phyloP scores from a whole-genome alignment of 352 stramenopile genomes.

The Globisporangium echinulatum region DNA sequence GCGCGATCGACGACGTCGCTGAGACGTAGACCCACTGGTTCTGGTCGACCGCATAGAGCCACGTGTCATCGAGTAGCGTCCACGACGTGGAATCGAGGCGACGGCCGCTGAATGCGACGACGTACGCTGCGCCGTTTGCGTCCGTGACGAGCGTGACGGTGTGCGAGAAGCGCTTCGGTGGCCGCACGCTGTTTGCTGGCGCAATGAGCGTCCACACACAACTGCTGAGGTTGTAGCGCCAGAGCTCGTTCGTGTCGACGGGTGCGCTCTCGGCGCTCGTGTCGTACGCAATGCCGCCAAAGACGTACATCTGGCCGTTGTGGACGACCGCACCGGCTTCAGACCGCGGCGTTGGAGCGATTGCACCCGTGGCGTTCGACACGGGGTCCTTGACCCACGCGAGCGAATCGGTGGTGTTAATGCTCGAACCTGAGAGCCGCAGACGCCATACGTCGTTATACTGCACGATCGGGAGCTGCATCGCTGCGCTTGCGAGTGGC shows the following conservation, averaged over 20 bases:
- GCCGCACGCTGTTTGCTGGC: conserved; percentile 12
- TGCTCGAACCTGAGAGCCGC: conserved; percentile 11
- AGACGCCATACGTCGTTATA: conserved; percentile 54
- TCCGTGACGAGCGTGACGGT: conserved; percentile 35
- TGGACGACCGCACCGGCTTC: conserved; percentile 46
- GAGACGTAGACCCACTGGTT: conserved; percentile 30
- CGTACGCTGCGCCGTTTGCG: conserved; percentile 21
- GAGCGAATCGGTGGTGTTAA: background rate
- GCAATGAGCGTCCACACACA: conserved; percentile 36
- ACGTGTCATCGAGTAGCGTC: conserved; percentile 46
- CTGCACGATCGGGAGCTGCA: conserved; percentile 27
- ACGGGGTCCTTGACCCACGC: conserved; percentile 33
- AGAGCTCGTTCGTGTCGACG: conserved; percentile 52
- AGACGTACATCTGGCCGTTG: conserved; percentile 50
- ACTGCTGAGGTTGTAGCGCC: conserved; percentile 45
- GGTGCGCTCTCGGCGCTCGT: conserved; percentile 24
- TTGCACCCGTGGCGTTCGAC: conserved; percentile 3
- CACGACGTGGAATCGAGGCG: conserved; percentile 39
- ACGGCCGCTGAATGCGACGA: conserved; percentile 56
- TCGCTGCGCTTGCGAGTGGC: background rate
- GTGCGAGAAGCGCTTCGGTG: conserved; percentile 57
- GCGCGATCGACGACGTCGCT: conserved; percentile 17
- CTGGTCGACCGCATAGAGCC: conserved; percentile 47
- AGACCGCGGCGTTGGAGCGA: conserved; percentile 28
- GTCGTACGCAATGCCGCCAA: conserved; percentile 66